A percentile compares a stretch with the other conserved stretches of the same genome.
Evolutionary conservation across 805 yeast species (phyloP).

Genomic region (Candida morakotiae): DNA sequence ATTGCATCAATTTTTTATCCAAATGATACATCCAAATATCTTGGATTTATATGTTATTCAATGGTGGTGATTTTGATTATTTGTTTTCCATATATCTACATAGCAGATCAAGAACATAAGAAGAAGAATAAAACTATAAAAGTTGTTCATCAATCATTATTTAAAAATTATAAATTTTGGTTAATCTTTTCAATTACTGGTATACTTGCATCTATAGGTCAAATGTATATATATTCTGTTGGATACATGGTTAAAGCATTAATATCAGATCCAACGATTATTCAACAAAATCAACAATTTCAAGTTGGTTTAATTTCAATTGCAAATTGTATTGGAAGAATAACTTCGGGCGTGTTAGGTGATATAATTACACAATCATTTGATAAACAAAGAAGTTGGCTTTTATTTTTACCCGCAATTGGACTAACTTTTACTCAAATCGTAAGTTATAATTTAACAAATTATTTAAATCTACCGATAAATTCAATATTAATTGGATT

Average conservation of each 20-base stretch:
- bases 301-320: conserved; percentile 73
- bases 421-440: conserved; percentile 50
- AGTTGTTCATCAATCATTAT: conserved; percentile 12
- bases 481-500: conserved; percentile 60
- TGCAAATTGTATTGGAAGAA: conserved; percentile 63
- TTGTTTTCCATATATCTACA: conserved; percentile 45
- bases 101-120: conserved; percentile 33
- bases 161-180: conserved; percentile 31
- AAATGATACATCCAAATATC: conserved; percentile 54
- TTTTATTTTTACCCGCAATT: conserved; percentile 49
- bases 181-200: conserved; percentile 35
- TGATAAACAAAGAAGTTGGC: conserved; percentile 46
- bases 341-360: conserved; percentile 59
- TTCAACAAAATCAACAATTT: conserved; percentile 57
- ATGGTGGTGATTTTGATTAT: conserved; percentile 38
- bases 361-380: conserved; percentile 51
- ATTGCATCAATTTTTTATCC: conserved; percentile 50
- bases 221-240: conserved; percentile 44
- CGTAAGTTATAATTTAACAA: conserved; percentile 34
- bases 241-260: conserved; percentile 38
- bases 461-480: conserved; percentile 39
- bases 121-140: conserved; percentile 7
- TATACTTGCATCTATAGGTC: conserved; percentile 39
- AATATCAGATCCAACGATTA: conserved; percentile 10
- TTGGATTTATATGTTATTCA: conserved; percentile 43